Evolutionary conservation across 148 eudicot genomes (phyloP), one percentile per base, ranked within the genome.

Genomic region (Rhododendron mucronatum): DNA sequence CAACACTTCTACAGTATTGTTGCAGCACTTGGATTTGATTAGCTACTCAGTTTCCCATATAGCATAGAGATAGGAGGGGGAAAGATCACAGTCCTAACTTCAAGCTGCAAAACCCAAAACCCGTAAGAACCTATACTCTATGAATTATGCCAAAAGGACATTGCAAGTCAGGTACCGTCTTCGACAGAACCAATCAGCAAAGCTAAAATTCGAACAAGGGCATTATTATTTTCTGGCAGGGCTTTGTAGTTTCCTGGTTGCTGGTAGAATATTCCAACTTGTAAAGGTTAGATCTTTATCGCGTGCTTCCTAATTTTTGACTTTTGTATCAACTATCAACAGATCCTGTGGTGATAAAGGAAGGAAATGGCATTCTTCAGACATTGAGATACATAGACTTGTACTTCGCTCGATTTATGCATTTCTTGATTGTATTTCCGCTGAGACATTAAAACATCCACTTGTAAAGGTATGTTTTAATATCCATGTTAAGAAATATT

Each of bases 341-440:
- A 95, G 96, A 90, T 85, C 86, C 84, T 84, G 84, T 7, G 81
- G 87, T 82, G 88, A 82, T 84, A 90, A 83, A 82, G 89, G 89
- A 86, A 92, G 83, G 88, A 92, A 91, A 84, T 95, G 96, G 95
- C 79, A 86, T 26, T 88, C 91, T 86, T 78, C 87, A 84, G 98
- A 95, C 89, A 90, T 92, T 82, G 98, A 90, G 92, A 88, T 90
- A 86, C 98, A 96, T 85, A 94, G 88, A 86, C 88, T 90, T 80
- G 95, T 94, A 61, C 65, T 95, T 89, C 98, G 97, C 53, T 92
- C 98, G 16, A 88, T 93, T 30, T 92, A 95, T 76, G 91, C 95
- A 50, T 95, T 93, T 92, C 93, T 96, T 88, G 97, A 92, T 88
- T 92, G 90, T 87, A 85, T 95, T 79, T 83, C 93, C 16, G 77